Conservation (phyloP, 169 alveolate species). For the Cryptosporidium tyzzeri region DNA sequence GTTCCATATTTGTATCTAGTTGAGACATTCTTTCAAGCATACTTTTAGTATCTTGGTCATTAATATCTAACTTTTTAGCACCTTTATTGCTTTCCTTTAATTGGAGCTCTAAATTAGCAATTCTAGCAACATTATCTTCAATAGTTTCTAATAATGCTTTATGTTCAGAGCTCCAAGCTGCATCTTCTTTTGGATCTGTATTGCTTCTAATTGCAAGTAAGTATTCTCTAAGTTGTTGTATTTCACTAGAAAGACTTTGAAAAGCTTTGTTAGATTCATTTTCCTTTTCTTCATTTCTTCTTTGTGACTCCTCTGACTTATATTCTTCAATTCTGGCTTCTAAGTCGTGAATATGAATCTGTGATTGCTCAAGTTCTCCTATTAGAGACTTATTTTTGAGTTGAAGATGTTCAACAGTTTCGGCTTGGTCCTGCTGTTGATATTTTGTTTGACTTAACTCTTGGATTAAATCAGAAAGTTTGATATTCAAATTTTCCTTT, state of each 20-base stretch:
- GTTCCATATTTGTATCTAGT: slow-evolving; percentile 79
- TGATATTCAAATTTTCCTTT: slow-evolving; percentile 43
- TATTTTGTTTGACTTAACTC: slow-evolving; percentile 45
- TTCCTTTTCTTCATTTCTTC: slow-evolving; percentile 40
- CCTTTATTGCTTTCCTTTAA: slow-evolving; percentile 47
- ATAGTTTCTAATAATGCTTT: slow-evolving; percentile 36
- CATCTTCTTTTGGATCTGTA: not conserved
- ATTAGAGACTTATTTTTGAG: slow-evolving; percentile 12
- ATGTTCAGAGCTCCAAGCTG: slow-evolving; percentile 6
- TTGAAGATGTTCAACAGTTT: slow-evolving; percentile 66
- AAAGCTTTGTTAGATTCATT: slow-evolving; percentile 38
- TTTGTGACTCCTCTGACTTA: slow-evolving; percentile 17
- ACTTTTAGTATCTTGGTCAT: slow-evolving; percentile 71
- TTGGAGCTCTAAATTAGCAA: slow-evolving; percentile 59
- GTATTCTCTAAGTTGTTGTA: slow-evolving; percentile 29
- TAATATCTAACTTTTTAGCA: slow-evolving; percentile 73
- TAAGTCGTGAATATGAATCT: slow-evolving; percentile 44
- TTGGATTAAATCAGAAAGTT: slow-evolving; percentile 38
- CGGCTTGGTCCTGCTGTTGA: slow-evolving; percentile 74
- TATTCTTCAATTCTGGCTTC: slow-evolving; percentile 37
- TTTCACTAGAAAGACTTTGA: slow-evolving; percentile 32
- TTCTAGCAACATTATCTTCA: slow-evolving; percentile 32
- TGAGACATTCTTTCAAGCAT: slow-evolving; percentile 76
- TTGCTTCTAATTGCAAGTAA: slow-evolving; percentile 13
- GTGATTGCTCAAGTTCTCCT: slow-evolving; percentile 69